These are phyloP conservation scores for Aspergillus haitiensis DNA, from an alignment of 495 filamentous ascomycete genomes.

Conservation along the genomic window DNA sequence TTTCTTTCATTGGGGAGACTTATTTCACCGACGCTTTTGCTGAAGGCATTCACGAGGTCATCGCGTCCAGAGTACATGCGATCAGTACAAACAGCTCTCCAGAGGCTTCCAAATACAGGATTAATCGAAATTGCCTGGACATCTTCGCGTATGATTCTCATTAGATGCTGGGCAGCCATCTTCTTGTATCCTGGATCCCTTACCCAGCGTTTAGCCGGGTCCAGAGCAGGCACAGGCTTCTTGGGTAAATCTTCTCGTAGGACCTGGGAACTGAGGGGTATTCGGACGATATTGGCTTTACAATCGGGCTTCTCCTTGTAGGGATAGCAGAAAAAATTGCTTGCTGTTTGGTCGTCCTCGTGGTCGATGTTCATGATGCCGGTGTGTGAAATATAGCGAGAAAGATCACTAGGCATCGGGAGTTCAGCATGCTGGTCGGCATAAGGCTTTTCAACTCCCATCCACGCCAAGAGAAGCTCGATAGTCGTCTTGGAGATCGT, in stretches of 20 bases:
- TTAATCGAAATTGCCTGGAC: constrained; percentile 44
- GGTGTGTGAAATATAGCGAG: constrained; percentile 5
- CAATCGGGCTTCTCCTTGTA: background rate
- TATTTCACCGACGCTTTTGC: constrained; percentile 33
- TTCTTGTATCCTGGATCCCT: constrained; percentile 35
- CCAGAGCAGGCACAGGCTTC: constrained; percentile 27
- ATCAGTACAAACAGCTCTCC: constrained; percentile 49
- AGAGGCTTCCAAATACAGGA: constrained; percentile 48
- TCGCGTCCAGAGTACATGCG: constrained; percentile 38
- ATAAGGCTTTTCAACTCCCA: constrained; percentile 43
- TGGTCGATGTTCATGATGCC: constrained; percentile 12
- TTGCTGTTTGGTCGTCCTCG: constrained; percentile 7
- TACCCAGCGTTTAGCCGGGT: constrained; percentile 41
- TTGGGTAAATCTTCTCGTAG: constrained; percentile 17
- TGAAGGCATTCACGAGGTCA: constrained; percentile 38
- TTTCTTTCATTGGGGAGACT: constrained; percentile 30
- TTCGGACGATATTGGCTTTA: background rate
- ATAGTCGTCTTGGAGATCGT: constrained; percentile 45
- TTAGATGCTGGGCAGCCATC: constrained; percentile 33
- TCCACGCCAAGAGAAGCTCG: constrained; percentile 45
- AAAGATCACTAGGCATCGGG: constrained; percentile 9
- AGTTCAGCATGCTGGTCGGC: background rate
- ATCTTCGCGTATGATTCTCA: constrained; percentile 39
- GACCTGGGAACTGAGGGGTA: constrained; percentile 20
- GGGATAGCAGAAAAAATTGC: constrained; percentile 12